These are phyloP conservation scores for Crataegus laevigata DNA, from an alignment of 306 rosid species.

Conservation along the genomic window DNA sequence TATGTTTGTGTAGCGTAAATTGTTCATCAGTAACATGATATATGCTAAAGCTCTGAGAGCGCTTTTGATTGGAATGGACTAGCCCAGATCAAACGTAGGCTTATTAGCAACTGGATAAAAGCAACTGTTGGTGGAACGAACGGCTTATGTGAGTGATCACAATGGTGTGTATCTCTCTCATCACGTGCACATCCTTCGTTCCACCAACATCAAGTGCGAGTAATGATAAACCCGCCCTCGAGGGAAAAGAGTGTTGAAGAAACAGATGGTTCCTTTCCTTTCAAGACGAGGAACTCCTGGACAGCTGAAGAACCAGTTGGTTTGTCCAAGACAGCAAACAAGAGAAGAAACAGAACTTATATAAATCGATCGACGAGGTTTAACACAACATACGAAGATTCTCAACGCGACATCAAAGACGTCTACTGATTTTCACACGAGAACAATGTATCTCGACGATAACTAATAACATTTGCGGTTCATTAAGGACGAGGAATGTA, in stretches of 20 bases:
- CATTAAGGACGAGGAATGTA: conserved; percentile 12
- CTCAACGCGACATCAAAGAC: background rate
- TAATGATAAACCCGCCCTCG: background rate
- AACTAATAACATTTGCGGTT: conserved; percentile 1
- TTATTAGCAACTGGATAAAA: too few species aligned
- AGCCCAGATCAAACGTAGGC: too few species aligned
- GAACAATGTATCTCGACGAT: background rate
- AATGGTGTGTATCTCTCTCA: too few species aligned
- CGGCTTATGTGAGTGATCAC: background rate
- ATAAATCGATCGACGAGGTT: background rate
- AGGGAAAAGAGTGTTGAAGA: background rate
- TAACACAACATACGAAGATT: background rate
- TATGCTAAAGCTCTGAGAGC: too few species aligned
- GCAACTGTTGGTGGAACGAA: background rate
- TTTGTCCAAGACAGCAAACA: background rate
- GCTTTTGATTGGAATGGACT: too few species aligned
- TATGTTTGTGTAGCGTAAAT: background rate
- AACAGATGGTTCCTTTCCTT: background rate
- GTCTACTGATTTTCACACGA: background rate
- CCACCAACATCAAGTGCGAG: background rate
- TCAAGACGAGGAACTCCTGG: background rate
- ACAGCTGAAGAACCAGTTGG: background rate
- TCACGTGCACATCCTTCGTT: background rate
- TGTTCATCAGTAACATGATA: too few species aligned
- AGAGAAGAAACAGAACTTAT: background rate